A percentile compares a stretch with the other conserved stretches of the same genome.
Conservation (phyloP, 352 stramenopile species). For the Phytophthora uliginosa region DNA sequence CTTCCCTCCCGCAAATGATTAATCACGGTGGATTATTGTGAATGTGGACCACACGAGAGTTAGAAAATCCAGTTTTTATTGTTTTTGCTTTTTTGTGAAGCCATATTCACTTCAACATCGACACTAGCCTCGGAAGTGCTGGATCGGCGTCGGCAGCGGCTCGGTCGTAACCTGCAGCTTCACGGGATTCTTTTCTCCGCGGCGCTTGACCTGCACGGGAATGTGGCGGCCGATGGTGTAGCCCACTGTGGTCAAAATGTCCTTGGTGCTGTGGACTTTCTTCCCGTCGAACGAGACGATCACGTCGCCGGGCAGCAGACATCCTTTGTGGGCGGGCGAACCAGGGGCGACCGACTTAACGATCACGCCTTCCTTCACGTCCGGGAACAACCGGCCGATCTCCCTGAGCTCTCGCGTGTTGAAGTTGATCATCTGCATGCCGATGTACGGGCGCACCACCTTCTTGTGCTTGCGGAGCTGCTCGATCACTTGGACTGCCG, state of each 20-base stretch:
- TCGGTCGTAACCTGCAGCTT: slow-evolving; percentile 72
- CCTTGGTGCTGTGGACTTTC: slow-evolving; percentile 75
- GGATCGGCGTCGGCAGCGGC: slow-evolving; percentile 56
- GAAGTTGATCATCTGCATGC: slow-evolving; percentile 94
- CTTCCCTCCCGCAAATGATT: no score
- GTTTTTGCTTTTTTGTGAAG: slow-evolving; percentile 8
- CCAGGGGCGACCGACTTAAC: slow-evolving; percentile 83
- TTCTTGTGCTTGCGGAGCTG: slow-evolving; percentile 91
- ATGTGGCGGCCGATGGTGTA: slow-evolving; percentile 83
- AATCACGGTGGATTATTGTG: no score
- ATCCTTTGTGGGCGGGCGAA: slow-evolving; percentile 85
- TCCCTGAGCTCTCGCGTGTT: slow-evolving; percentile 75
- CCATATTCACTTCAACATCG: slow-evolving; percentile 8
- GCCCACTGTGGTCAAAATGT: slow-evolving; percentile 75
- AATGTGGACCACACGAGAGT: background rate
- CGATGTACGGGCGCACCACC: slow-evolving; percentile 92
- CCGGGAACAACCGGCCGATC: slow-evolving; percentile 74
- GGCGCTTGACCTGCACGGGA: slow-evolving; percentile 70
- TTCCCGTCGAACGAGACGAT: slow-evolving; percentile 86
- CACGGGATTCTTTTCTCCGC: slow-evolving; percentile 54
- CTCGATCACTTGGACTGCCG: slow-evolving; percentile 88
- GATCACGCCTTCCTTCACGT: slow-evolving; percentile 85
- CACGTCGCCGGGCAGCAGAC: slow-evolving; percentile 76
- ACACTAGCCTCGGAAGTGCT: slow-evolving; percentile 23
- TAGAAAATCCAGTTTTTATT: slow-evolving; percentile 3